phyloP scores from a whole-genome alignment of 1,284 basidiomycete species.

The Kwoniella shivajii region DNA sequence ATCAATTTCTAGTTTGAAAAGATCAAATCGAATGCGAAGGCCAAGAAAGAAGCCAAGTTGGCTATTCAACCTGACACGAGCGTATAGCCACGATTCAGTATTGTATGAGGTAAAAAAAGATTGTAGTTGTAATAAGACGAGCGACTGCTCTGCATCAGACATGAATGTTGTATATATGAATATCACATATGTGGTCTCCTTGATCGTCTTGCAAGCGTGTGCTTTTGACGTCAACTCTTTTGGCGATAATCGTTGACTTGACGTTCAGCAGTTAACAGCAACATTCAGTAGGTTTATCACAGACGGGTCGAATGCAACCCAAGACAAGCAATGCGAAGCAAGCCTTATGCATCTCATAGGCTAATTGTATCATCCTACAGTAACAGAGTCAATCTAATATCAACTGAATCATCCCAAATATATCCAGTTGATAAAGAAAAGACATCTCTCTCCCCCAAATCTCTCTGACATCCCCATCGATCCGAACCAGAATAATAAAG shows the following conservation, averaged over 20 bases:
- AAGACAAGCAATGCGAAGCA: constrained; percentile 6
- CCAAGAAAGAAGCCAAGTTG: constrained; percentile 76
- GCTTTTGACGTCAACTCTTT: too few relatives aligned
- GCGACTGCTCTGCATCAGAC: background rate
- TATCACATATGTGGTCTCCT: too few relatives aligned
- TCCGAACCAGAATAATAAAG: background rate
- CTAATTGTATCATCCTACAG: too few relatives aligned
- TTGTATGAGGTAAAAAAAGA: background rate
- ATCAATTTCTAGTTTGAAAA: constrained; percentile 69
- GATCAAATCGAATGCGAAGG: constrained; percentile 78
- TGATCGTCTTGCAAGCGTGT: too few relatives aligned
- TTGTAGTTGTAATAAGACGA: background rate
- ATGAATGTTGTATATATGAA: background rate
- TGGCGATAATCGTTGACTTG: too few relatives aligned
- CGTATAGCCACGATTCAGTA: background rate
- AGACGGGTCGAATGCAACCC: too few relatives aligned
- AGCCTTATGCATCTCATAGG: constrained; percentile 4
- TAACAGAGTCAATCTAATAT: too few relatives aligned
- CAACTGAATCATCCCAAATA: too few relatives aligned
- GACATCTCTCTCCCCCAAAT: background rate
- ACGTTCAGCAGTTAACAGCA: too few relatives aligned
- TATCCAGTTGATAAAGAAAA: too few relatives aligned
- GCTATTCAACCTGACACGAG: constrained; percentile 4
- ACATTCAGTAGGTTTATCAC: too few relatives aligned
- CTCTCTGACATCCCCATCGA: background rate